A percentile compares a stretch with the other conserved stretches of the same genome.
Conservation (phyloP, 129 eudicot genomes). For the Glebionis coronaria region DNA sequence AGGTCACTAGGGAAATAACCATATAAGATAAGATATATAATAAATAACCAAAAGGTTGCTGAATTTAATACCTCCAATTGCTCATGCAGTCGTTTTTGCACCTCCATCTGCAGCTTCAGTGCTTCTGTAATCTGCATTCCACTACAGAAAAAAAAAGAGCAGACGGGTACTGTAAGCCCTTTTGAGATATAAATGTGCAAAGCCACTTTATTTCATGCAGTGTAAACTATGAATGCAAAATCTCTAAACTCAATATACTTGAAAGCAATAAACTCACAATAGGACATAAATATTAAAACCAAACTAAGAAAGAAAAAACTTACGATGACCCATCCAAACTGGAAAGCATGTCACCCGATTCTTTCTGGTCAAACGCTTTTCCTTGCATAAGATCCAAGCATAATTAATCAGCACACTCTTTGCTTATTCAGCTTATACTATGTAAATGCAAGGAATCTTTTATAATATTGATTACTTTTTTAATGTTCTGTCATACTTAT, state of each 20-base stretch:
- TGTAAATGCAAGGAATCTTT: not conserved
- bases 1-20: slow-evolving; percentile 5
- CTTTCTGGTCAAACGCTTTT: slow-evolving; percentile 66
- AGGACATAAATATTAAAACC: not conserved
- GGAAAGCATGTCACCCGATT: slow-evolving; percentile 68
- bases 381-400: slow-evolving; percentile 40
- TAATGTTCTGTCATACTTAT: not conserved
- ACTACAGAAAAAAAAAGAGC: slow-evolving; percentile 28
- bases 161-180: not conserved
- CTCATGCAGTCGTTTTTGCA: slow-evolving; percentile 83
- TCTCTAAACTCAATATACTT: not conserved
- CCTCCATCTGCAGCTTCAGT: slow-evolving; percentile 90
- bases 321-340: slow-evolving; percentile 81
- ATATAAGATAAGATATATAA: not conserved
- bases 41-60: slow-evolving; percentile 1
- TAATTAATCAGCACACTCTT: slow-evolving; percentile 32
- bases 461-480: not conserved
- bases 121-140: slow-evolving; percentile 87
- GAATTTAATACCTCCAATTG: slow-evolving; percentile 62
- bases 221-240: not conserved
- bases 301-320: slow-evolving; percentile 29
- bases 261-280: no score
- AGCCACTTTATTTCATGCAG: not conserved
- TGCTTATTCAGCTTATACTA: not conserved
- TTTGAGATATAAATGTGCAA: not conserved